phyloP scores from a whole-genome alignment of 257 asterid genomes.

The Jacaranda copaia region DNA sequence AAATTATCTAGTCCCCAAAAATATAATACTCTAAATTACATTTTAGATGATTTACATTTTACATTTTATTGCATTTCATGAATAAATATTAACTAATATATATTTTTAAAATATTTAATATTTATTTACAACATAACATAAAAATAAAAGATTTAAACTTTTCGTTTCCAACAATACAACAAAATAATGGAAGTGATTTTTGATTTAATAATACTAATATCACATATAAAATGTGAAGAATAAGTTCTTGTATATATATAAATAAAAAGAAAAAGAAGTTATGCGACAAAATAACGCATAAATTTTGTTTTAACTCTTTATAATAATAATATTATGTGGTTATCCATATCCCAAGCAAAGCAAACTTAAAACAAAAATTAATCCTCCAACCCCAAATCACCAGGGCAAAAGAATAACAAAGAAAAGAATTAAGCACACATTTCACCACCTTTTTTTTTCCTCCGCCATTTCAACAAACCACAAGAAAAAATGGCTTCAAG shows the following conservation, averaged over 20 bases:
- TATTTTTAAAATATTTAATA: too few relatives aligned
- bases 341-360: slow-evolving; percentile 7
- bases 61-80: too few relatives aligned
- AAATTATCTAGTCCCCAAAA: slow-evolving; percentile 28
- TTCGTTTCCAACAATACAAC: too few relatives aligned
- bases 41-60: background rate
- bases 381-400: slow-evolving; percentile 43
- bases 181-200: too few relatives aligned
- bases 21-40: background rate
- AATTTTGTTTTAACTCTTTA: background rate
- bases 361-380: background rate
- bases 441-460: slow-evolving; percentile 31
- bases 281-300: too few relatives aligned
- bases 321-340: background rate
- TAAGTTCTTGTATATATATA: too few relatives aligned
- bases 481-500: slow-evolving; percentile 60
- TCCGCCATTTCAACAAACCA: slow-evolving; percentile 36
- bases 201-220: too few relatives aligned
- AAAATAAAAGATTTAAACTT: too few relatives aligned
- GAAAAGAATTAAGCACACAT: background rate
- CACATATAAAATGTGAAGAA: too few relatives aligned
- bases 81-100: too few relatives aligned
- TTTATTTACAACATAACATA: too few relatives aligned
- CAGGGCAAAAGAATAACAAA: background rate
- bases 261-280: too few relatives aligned